These are phyloP conservation scores for Bruguiera gymnorhiza DNA, from an alignment of 345 rosid genomes.

Conservation along the genomic window DNA sequence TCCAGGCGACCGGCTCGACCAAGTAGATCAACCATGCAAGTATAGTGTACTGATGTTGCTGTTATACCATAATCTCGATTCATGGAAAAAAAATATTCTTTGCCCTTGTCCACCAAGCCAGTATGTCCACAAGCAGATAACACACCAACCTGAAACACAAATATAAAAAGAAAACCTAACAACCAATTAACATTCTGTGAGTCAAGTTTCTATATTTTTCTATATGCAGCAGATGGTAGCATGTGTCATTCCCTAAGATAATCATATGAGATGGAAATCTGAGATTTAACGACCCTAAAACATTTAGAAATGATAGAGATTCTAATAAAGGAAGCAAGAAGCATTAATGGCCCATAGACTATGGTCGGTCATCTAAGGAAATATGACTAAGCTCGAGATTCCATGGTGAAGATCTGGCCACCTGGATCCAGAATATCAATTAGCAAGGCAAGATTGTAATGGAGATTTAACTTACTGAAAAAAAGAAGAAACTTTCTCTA, in stretches of 20 bases:
- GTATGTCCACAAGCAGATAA: slow-evolving; percentile 70
- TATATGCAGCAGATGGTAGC: not conserved
- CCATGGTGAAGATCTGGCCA: not conserved
- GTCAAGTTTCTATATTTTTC: not conserved
- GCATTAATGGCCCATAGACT: no score
- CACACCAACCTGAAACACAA: slow-evolving; percentile 48
- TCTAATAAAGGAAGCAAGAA: no score
- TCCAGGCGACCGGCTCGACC: slow-evolving; percentile 66
- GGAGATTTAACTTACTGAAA: not conserved
- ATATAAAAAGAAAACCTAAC: slow-evolving; percentile 9
- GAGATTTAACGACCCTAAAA: no score
- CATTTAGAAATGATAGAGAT: no score
- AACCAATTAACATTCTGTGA: not conserved
- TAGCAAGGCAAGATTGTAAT: not conserved
- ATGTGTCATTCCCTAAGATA: no score
- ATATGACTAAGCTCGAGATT: no score
- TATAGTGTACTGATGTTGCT: slow-evolving; percentile 56
- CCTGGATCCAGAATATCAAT: not conserved
- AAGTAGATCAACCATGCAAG: slow-evolving; percentile 75
- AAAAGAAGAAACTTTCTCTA: not conserved
- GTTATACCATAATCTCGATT: slow-evolving; percentile 46
- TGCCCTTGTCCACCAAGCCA: slow-evolving; percentile 59
- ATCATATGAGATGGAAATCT: no score
- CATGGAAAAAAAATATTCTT: slow-evolving; percentile 49
- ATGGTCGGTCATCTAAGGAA: no score